Percentiles rank a stretch among this genome's conserved stretches.
These are phyloP conservation scores for Stevia rebaudiana DNA, from an alignment of 140 eudicot genomes.

Conservation along the genomic window DNA sequence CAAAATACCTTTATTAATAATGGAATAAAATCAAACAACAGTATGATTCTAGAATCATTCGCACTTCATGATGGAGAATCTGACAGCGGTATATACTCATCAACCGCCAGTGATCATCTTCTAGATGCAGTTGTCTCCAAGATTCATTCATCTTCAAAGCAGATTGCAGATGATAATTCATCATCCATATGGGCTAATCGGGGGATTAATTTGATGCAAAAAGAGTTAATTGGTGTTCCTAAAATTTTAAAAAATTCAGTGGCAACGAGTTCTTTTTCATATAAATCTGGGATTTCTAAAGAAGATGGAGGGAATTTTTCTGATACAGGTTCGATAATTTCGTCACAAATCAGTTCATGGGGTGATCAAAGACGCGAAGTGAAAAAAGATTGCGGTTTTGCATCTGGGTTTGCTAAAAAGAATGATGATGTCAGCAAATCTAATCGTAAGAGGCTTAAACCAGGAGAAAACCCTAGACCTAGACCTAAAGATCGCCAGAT, in stretches of 20 bases:
- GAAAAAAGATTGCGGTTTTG: slow-evolving; percentile 36
- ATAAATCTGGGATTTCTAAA: slow-evolving; percentile 39
- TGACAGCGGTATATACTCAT: slow-evolving; percentile 52
- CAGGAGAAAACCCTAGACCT: slow-evolving; percentile 93
- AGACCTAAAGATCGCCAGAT: slow-evolving; percentile 99
- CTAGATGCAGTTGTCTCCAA: slow-evolving; percentile 79
- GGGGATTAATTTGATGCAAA: slow-evolving; percentile 35
- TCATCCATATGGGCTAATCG: slow-evolving; percentile 29
- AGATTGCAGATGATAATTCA: slow-evolving; percentile 23
- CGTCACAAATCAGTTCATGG: slow-evolving; percentile 84
- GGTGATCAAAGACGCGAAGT: slow-evolving; percentile 40
- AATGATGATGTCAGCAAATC: slow-evolving; percentile 58
- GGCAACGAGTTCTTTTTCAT: slow-evolving; percentile 35
- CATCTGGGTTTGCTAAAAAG: slow-evolving; percentile 55
- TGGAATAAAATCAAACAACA: slow-evolving; percentile 19
- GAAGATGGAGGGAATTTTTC: slow-evolving; percentile 46
- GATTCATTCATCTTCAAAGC: slow-evolving; percentile 41
- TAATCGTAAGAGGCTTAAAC: slow-evolving; percentile 80
- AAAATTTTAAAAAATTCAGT: slow-evolving; percentile 38
- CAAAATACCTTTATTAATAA: slow-evolving; percentile 23
- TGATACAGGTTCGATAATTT: slow-evolving; percentile 50
- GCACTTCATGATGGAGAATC: slow-evolving; percentile 46
- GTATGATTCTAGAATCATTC: slow-evolving; percentile 21
- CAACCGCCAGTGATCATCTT: slow-evolving; percentile 53
- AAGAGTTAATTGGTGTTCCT: slow-evolving; percentile 35